Evolutionary conservation across 2,329 filamentous ascomycete species (phyloP).

Genomic region (Arachnopeziza araneosa): DNA sequence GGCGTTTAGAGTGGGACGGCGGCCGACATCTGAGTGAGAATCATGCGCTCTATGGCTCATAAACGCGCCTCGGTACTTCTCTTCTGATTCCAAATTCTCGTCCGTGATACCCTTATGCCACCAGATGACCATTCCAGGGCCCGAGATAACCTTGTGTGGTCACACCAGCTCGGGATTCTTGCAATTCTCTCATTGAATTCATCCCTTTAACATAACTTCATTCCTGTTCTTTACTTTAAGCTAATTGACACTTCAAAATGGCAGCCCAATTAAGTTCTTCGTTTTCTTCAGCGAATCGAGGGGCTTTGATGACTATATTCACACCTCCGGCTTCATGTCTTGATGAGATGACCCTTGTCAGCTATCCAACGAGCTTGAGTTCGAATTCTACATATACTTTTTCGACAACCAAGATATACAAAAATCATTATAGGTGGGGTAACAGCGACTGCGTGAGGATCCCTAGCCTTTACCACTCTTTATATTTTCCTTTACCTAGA

Average conservation of each 20-base stretch:
- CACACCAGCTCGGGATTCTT: too few species aligned
- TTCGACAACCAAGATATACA: constrained; percentile 10
- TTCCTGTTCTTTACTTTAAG: not conserved
- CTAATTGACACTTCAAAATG: not conserved
- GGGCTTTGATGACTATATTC: constrained; percentile 12
- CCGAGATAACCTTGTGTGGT: not conserved
- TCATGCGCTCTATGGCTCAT: not conserved
- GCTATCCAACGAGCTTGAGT: constrained; percentile 3
- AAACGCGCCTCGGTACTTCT: not conserved
- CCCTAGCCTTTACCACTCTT: too few species aligned
- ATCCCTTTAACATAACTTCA: not conserved
- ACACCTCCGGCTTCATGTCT: constrained; percentile 13
- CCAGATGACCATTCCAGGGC: not conserved
- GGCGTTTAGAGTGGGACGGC: not conserved
- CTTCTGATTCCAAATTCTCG: not conserved
- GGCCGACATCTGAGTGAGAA: not conserved
- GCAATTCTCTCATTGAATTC: not conserved
- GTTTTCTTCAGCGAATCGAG: constrained; percentile 9
- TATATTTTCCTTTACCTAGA: too few species aligned
- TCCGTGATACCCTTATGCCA: not conserved
- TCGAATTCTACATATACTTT: not conserved
- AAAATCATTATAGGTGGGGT: constrained; percentile 11
- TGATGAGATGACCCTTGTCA: constrained; percentile 4
- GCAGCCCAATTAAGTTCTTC: not conserved
- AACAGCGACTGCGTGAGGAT: not conserved